These are phyloP conservation scores for Ramularia endophylla DNA, from an alignment of 2,329 filamentous ascomycete species.

Conservation along the genomic window DNA sequence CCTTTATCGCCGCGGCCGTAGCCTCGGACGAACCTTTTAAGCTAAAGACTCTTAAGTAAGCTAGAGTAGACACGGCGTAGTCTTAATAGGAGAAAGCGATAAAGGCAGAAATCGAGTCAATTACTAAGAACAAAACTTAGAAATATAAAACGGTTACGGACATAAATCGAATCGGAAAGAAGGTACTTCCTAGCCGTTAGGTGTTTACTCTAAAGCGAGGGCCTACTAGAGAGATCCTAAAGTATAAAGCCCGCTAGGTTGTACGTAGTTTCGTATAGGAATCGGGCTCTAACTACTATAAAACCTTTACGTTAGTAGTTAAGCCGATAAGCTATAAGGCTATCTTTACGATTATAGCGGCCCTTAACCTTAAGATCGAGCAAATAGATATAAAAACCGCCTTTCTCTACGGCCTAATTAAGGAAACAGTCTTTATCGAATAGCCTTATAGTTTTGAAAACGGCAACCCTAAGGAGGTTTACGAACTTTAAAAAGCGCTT, in stretches of 20 bases:
- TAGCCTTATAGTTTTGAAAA: not conserved
- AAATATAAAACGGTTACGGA: not conserved
- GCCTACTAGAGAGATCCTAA: not conserved
- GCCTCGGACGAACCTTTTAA: not conserved
- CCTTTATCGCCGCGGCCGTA: not conserved
- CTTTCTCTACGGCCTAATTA: not conserved
- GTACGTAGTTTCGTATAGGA: conserved; percentile 24
- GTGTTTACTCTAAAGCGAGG: no score
- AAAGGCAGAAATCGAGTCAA: not conserved
- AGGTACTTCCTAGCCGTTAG: no score
- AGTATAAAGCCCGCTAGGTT: conserved; percentile 27
- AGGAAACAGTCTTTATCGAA: not conserved
- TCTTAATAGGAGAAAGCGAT: not conserved
- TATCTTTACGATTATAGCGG: conserved; percentile 23
- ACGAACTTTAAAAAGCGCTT: conserved; percentile 2
- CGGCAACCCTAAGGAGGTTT: conserved; percentile 1
- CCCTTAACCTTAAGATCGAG: conserved; percentile 22
- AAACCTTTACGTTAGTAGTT: conserved; percentile 26
- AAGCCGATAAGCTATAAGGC: conserved; percentile 18
- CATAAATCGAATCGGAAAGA: not conserved
- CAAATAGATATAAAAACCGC: conserved; percentile 23
- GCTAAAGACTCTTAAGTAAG: not conserved
- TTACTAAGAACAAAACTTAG: not conserved
- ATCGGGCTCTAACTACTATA: conserved; percentile 24
- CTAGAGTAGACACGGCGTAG: not conserved